Base-by-base conservation (phyloP, 768 basidiomycete genomes). In the Trametes cubensis region DNA sequence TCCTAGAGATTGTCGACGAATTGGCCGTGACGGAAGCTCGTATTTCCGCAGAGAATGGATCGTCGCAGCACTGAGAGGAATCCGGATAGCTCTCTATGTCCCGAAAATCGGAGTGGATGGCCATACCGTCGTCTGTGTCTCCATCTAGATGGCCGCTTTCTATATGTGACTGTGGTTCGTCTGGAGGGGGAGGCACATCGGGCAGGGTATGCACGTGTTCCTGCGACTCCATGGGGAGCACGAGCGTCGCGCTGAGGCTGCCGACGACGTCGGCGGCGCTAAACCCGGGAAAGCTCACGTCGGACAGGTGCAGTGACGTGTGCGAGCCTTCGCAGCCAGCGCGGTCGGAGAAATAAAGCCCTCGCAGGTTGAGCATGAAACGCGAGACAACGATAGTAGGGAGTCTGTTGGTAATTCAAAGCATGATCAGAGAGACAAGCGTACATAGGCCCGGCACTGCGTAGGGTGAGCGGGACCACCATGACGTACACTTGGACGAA, bases 341-440 rank as follows among this genome's bases (percentile, higher is more conserved):
- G 7, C 28, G 20, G 3, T 39, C 51, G 1, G 51, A 30, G 51
- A 53, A 60, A 34, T 60, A 60, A 23, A 60, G 30, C 18, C 51
- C 51, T 14, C 59, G 59, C 1, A 60, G 59, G 20, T 53, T 44
- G 30, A 60, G 51, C 21, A 60, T 60, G 51, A 60, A 60, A 15
- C 51, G 59, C 26, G 59, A 60, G 25, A 60, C 30, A 30, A 53
- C 25, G 44, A 60, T 60, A 21, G 47, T 52, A 11, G 51, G 53
- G 28, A 60, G 42, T 2, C 59, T 60, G 50, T 30, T 30, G 28
- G 28, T 30, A 4, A 30, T n/a, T n/a, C n/a, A 8, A 30, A 8
- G 4, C 4, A 30, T 30, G 28, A 30, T n/a, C 17, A 10, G 14
- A 15, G 48, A n/a, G 34, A 6, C n/a, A n/a, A n/a, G n/a, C n/a